Evolutionary conservation across 2,329 filamentous ascomycete species (phyloP).

Genomic region (Coniochaeta prunicola): DNA sequence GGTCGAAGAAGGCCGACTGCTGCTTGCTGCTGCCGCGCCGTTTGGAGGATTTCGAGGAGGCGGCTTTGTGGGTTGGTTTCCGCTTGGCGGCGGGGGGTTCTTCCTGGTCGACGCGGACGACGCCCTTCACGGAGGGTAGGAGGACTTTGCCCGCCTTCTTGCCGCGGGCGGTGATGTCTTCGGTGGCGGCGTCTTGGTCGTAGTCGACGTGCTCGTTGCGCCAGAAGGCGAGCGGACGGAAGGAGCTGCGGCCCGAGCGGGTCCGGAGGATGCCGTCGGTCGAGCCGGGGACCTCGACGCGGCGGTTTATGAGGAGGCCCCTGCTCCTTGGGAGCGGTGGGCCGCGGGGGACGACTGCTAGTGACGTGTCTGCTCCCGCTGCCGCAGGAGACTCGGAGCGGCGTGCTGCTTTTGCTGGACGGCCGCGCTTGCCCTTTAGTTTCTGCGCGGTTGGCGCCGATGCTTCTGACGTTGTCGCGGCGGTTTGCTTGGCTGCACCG

Average conservation of each 20-base stretch:
- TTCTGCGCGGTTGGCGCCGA: conserved; percentile 5
- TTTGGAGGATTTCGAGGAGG: background rate
- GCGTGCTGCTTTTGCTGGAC: conserved; percentile 12
- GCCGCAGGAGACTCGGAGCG: conserved; percentile 14
- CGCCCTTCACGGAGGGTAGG: conserved; percentile 66
- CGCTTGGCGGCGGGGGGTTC: conserved; percentile 8
- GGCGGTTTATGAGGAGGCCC: conserved; percentile 45
- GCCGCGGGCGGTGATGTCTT: conserved; percentile 29
- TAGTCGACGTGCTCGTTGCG: conserved; percentile 73
- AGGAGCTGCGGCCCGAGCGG: conserved; percentile 71
- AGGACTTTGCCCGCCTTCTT: conserved; percentile 36
- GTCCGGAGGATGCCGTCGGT: conserved; percentile 46
- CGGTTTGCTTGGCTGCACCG: background rate
- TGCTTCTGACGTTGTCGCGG: background rate
- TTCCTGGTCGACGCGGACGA: conserved; percentile 63
- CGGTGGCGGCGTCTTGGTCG: conserved; percentile 47
- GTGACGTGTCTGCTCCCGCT: conserved; percentile 32
- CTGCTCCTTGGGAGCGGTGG: conserved; percentile 49
- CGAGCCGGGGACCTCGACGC: conserved; percentile 26
- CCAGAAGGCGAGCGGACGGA: conserved; percentile 79
- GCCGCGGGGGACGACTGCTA: conserved; percentile 41
- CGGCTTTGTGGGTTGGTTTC: background rate
- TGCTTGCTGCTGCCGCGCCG: conserved; percentile 17
- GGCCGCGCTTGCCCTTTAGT: conserved; percentile 14
- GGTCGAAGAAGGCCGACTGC: conserved; percentile 25